Percentiles rank a stretch among this genome's conserved stretches.
These are phyloP conservation scores for Verticillium dahliae DNA, from an alignment of 2,329 filamentous ascomycete genomes.

Conservation along the genomic window DNA sequence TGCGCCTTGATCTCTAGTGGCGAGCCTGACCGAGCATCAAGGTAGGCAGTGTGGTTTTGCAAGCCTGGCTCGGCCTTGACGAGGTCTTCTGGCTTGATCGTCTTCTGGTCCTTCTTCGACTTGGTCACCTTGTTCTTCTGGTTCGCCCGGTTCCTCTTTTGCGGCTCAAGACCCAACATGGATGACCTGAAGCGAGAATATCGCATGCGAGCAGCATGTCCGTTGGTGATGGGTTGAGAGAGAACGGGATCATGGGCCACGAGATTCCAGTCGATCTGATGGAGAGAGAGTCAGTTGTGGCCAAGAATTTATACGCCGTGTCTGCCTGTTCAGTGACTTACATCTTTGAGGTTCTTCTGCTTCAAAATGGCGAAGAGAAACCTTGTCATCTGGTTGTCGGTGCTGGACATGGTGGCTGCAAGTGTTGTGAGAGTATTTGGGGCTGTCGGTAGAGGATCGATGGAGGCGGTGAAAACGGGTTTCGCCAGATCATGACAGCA, in stretches of 20 bases:
- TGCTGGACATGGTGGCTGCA: conserved; percentile 40
- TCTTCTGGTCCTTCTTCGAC: conserved; percentile 29
- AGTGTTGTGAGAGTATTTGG: neutral
- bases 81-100: conserved; percentile 23
- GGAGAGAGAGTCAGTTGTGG: conserved; percentile 11
- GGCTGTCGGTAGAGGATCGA: neutral
- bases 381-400: conserved; percentile 50
- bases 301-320: neutral
- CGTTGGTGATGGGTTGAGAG: conserved; percentile 48
- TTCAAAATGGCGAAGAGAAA: conserved; percentile 54
- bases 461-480: conserved; percentile 5
- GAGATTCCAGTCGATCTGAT: conserved; percentile 52
- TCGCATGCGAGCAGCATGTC: conserved; percentile 55
- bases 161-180: conserved; percentile 40
- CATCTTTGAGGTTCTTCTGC: conserved; percentile 55
- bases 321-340: conserved; percentile 27
- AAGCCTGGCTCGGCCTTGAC: conserved; percentile 32
- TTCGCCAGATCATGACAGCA: conserved; percentile 16
- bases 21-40: conserved; percentile 5
- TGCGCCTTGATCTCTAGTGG: conserved; percentile 31
- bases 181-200: conserved; percentile 45
- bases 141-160: conserved; percentile 35
- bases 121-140: conserved; percentile 40
- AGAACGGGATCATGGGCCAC: conserved; percentile 50
- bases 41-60: conserved; percentile 10